A percentile compares a stretch with the other conserved stretches of the same genome.
phyloP scores from a whole-genome alignment of 1,284 basidiomycete species.

The Abortiporus biennis region DNA sequence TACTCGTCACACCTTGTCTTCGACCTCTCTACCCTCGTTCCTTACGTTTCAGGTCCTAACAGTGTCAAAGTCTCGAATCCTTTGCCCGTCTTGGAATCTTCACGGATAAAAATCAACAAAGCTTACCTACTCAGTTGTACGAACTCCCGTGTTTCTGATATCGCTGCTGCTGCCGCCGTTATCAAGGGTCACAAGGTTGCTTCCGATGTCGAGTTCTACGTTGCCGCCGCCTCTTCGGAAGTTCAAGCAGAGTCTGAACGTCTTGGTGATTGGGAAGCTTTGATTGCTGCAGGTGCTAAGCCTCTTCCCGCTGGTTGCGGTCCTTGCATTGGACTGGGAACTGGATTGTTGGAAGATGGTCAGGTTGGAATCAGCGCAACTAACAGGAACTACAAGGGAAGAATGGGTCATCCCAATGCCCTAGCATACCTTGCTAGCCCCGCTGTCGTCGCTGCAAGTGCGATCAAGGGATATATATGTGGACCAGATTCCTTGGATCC shows the following conservation, averaged over 20 bases:
- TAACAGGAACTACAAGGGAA: conserved; percentile 98
- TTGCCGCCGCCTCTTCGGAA: conserved; percentile 89
- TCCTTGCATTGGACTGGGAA: conserved; percentile 95
- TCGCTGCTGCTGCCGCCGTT: conserved; percentile 88
- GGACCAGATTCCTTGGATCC: conserved; percentile 72
- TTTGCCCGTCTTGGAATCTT: conserved; percentile 72
- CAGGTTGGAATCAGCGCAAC: conserved; percentile 96
- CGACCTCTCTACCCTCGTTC: conserved; percentile 90
- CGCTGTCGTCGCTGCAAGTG: conserved; percentile 95
- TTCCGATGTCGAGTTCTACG: conserved; percentile 92
- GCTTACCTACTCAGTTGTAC: conserved; percentile 99
- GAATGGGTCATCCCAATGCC: conserved; percentile 96
- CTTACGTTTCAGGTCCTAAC: conserved; percentile 96
- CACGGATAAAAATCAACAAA: conserved; percentile 86
- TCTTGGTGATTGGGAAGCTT: conserved; percentile 83
- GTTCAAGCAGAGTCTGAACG: conserved; percentile 90
- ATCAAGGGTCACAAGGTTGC: conserved; percentile 84
- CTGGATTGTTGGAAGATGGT: conserved; percentile 90
- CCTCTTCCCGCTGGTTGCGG: conserved; percentile 94
- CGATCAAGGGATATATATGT: conserved; percentile 88
- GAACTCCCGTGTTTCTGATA: conserved; percentile 94
- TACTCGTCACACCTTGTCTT: conserved; percentile 91
- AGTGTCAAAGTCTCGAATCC: conserved; percentile 96
- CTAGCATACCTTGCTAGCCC: conserved; percentile 95
- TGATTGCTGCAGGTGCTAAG: conserved; percentile 87